Conservation (phyloP, 2,329 filamentous ascomycete genomes). For the Chaetomium sp. region DNA sequence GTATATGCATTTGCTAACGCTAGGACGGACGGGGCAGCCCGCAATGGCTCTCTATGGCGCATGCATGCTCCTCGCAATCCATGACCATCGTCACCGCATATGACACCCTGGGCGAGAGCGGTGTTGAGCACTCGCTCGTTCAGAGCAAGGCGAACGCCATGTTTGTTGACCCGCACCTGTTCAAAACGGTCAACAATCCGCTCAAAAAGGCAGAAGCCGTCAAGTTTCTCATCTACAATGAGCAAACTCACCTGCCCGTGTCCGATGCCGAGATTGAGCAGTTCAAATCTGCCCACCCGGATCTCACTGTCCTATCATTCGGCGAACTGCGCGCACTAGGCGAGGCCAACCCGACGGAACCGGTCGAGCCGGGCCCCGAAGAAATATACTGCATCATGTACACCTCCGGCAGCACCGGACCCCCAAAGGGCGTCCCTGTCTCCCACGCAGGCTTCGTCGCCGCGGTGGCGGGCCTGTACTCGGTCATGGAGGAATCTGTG, state of each 20-base stretch:
- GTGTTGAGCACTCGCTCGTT: constrained; percentile 80
- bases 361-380: constrained; percentile 70
- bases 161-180: constrained; percentile 81
- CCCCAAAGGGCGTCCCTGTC: constrained; percentile 85
- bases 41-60: constrained; percentile 82
- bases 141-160: constrained; percentile 81
- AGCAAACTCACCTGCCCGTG: constrained; percentile 53
- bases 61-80: constrained; percentile 77
- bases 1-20: constrained; percentile 19
- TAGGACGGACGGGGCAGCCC: constrained; percentile 52
- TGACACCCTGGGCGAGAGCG: constrained; percentile 84
- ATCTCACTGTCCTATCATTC: constrained; percentile 56
- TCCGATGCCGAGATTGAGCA: constrained; percentile 55
- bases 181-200: constrained; percentile 60
- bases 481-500: constrained; percentile 76
- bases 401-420: constrained; percentile 86
- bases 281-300: constrained; percentile 59
- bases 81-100: constrained; percentile 93
- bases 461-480: constrained; percentile 78
- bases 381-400: constrained; percentile 85
- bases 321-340: constrained; percentile 59
- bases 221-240: constrained; percentile 65
- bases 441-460: constrained; percentile 80
- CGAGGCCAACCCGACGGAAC: constrained; percentile 69
- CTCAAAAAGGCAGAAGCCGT: constrained; percentile 60